These are phyloP conservation scores for Mangifera indica DNA, from an alignment of 345 rosid species.

Conservation along the genomic window DNA sequence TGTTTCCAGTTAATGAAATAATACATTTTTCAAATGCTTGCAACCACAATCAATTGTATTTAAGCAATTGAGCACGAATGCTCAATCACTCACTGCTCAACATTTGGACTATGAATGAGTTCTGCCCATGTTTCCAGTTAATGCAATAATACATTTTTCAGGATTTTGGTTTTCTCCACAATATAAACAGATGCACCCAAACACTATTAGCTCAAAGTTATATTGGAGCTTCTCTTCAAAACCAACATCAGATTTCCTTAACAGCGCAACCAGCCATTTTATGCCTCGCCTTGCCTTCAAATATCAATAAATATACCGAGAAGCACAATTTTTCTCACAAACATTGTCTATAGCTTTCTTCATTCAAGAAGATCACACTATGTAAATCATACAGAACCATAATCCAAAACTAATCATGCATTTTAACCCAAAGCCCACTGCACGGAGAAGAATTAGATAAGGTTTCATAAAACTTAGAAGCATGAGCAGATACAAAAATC, in stretches of 20 bases:
- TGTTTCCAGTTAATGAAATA: background rate
- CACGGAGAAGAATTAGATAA: conserved; percentile 6
- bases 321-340: background rate
- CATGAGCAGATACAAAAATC: background rate
- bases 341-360: background rate
- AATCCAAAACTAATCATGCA: background rate
- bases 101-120: background rate
- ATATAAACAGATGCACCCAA: background rate
- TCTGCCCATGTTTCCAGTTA: background rate
- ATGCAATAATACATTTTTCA: background rate
- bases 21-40: background rate
- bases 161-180: background rate
- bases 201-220: background rate
- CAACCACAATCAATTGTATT: background rate
- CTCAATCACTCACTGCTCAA: background rate
- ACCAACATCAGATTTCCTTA: background rate
- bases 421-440: background rate
- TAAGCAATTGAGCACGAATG: background rate
- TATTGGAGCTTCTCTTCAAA: background rate
- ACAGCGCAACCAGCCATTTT: conserved; percentile 2
- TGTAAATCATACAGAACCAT: background rate
- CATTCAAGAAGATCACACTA: background rate
- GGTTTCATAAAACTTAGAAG: background rate
- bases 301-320: background rate
- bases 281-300: background rate